Percentiles rank a stretch among this genome's conserved stretches.
Conservation (phyloP, 1,139 yeast species). For the Yamadazyma oceani region DNA sequence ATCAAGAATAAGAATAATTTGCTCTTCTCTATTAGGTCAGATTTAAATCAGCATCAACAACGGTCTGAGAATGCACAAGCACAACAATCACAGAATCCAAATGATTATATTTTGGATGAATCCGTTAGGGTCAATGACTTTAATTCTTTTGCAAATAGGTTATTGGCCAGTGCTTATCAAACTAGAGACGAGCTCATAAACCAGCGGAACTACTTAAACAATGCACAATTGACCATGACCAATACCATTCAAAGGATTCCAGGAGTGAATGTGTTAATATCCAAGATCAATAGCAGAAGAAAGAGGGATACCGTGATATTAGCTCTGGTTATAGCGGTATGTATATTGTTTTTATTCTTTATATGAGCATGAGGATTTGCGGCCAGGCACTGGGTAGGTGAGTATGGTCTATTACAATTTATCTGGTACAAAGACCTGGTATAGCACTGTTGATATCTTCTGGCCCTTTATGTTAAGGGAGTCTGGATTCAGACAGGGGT, state of each 20-base stretch:
- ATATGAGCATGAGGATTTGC: conserved; percentile 14
- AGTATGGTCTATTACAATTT: no score
- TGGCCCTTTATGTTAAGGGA: no score
- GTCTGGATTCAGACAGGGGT: no score
- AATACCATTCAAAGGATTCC: conserved; percentile 70
- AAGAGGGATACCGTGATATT: conserved; percentile 86
- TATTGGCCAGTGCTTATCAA: conserved; percentile 80
- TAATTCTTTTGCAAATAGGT: conserved; percentile 72
- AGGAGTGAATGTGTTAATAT: conserved; percentile 73
- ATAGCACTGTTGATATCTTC: no score
- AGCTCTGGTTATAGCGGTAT: conserved; percentile 68
- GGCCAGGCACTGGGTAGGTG: no score
- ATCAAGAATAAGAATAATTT: conserved; percentile 77
- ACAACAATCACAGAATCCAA: conserved; percentile 25
- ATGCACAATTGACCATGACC: conserved; percentile 64
- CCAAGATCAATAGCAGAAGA: conserved; percentile 83
- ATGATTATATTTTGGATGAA: conserved; percentile 79
- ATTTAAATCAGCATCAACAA: conserved; percentile 62
- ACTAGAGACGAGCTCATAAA: conserved; percentile 81
- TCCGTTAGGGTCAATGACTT: conserved; percentile 70
- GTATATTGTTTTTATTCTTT: conserved; percentile 71
- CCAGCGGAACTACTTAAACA: conserved; percentile 65
- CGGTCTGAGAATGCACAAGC: conserved; percentile 26
- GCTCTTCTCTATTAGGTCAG: conserved; percentile 72
- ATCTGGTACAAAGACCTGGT: no score